phyloP scores from a whole-genome alignment of 2,329 filamentous ascomycete genomes.

The Emergomyces pasteurianus region DNA sequence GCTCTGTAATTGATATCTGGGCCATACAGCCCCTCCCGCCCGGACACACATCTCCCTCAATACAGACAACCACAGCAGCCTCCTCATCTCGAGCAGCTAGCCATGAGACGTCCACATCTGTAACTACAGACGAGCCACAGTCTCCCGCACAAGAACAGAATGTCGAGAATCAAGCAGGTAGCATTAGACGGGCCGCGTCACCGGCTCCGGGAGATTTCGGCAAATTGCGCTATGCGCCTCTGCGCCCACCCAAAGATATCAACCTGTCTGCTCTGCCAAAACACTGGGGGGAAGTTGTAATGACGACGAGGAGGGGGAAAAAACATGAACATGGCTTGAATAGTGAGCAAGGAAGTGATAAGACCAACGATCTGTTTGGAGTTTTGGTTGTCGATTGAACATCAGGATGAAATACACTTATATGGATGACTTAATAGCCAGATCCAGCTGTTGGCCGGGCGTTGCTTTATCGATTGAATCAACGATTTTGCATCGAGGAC shows the following conservation, averaged over 20 bases:
- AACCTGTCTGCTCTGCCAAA: slow-evolving; percentile 22
- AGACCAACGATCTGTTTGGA: slow-evolving; percentile 26
- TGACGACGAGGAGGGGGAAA: slow-evolving; percentile 25
- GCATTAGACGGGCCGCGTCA: slow-evolving; percentile 2
- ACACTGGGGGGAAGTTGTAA: slow-evolving; percentile 34
- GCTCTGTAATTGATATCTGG: slow-evolving; percentile 35
- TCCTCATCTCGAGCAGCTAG: slow-evolving; percentile 16
- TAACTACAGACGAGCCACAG: slow-evolving; percentile 6
- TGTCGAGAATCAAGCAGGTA: slow-evolving; percentile 6
- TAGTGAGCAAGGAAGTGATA: slow-evolving; percentile 10
- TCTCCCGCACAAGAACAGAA: slow-evolving; percentile 4
- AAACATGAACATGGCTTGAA: slow-evolving; percentile 19
- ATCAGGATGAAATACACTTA: neutral
- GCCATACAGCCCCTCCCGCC: slow-evolving; percentile 32
- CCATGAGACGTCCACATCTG: slow-evolving; percentile 8
- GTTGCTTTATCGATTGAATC: neutral
- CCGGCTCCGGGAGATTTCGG: slow-evolving; percentile 10
- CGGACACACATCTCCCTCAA: slow-evolving; percentile 26
- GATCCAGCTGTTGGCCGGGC: neutral
- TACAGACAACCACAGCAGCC: slow-evolving; percentile 17
- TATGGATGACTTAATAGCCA: neutral
- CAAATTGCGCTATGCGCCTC: slow-evolving; percentile 11
- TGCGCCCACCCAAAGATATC: slow-evolving; percentile 1
- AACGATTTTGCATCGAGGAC: neutral
- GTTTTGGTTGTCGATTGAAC: slow-evolving; percentile 25